phyloP scores from a whole-genome alignment of 2,329 filamentous ascomycete genomes.

The Phymatotrichopsis omnivora region DNA sequence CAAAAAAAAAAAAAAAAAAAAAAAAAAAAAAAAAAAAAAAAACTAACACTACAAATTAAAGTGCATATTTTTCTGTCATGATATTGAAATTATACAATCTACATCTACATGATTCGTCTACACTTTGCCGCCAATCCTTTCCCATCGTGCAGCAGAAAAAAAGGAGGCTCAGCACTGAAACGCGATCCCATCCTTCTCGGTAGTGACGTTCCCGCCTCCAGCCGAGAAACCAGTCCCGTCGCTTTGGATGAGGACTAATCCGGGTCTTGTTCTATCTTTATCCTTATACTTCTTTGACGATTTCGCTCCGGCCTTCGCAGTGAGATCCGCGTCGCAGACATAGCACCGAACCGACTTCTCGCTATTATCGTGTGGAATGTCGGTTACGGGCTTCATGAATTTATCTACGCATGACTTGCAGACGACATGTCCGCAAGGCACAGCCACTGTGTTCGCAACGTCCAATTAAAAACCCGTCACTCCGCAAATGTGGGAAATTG shows the following conservation, averaged over 20 bases:
- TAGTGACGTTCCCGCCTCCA: conserved; percentile 63
- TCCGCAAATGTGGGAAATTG: too few species aligned
- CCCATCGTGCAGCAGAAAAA: too few species aligned
- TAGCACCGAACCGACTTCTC: conserved; percentile 57
- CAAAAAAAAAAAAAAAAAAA: too few species aligned
- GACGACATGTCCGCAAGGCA: conserved; percentile 83
- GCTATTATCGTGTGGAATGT: conserved; percentile 51
- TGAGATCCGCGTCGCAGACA: conserved; percentile 75
- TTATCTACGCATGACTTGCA: conserved; percentile 76
- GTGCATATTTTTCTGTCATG: too few species aligned
- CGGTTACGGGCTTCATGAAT: conserved; percentile 58
- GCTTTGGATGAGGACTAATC: conserved; percentile 66
- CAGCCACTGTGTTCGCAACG: conserved; percentile 47
- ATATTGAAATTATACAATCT: too few species aligned
- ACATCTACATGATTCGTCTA: too few species aligned
- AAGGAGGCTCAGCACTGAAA: conserved; percentile 58
- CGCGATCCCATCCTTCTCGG: conserved; percentile 65
- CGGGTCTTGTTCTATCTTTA: conserved; percentile 54
- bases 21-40: too few species aligned
- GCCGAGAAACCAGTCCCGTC: conserved; percentile 91
- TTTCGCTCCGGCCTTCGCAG: conserved; percentile 37
- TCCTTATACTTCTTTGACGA: conserved; percentile 35
- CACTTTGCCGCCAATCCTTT: too few species aligned
- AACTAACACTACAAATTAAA: too few species aligned
- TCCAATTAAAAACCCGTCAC: too few species aligned